A percentile compares a stretch with the other conserved stretches of the same genome.
These are phyloP conservation scores for Byssochlamys sp. DNA, from an alignment of 2,329 filamentous ascomycete genomes.

Conservation along the genomic window DNA sequence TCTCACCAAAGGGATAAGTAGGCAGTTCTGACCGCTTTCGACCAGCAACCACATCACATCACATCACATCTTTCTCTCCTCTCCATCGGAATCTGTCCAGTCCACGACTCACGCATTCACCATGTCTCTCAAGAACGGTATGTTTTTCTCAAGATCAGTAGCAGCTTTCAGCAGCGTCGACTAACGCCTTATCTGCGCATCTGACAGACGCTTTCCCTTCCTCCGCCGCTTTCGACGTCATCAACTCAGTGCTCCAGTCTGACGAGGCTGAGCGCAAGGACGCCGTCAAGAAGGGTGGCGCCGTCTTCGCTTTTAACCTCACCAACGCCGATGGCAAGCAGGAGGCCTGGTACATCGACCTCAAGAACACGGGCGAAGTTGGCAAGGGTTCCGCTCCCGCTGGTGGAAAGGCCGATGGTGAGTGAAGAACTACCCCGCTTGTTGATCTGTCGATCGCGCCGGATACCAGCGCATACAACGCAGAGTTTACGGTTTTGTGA, in stretches of 20 bases:
- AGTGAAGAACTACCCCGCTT: constrained; percentile 19
- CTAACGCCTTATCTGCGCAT: not conserved
- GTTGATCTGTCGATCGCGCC: no score
- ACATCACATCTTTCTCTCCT: constrained; percentile 4
- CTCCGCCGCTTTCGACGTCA: constrained; percentile 82
- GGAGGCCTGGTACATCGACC: constrained; percentile 86
- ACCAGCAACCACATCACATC: not conserved
- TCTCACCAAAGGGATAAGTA: not conserved
- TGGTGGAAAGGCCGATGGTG: constrained; percentile 74
- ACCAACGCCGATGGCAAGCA: constrained; percentile 77
- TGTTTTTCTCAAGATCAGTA: constrained; percentile 14
- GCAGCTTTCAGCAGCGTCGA: not conserved
- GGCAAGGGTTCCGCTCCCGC: constrained; percentile 59
- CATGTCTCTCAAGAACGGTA: constrained; percentile 69
- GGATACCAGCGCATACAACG: no score
- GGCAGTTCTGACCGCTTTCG: not conserved
- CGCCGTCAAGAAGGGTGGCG: constrained; percentile 78
- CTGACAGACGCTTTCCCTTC: constrained; percentile 69
- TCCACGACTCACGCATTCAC: constrained; percentile 17
- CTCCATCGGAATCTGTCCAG: constrained; percentile 1
- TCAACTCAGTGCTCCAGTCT: constrained; percentile 60
- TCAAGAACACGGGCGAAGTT: constrained; percentile 80
- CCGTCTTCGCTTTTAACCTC: constrained; percentile 80
- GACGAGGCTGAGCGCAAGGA: constrained; percentile 69
- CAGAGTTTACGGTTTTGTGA: no score